Evolutionary conservation across 106 monocot genomes (phyloP).

Genomic region (Vanilla planifolia): DNA sequence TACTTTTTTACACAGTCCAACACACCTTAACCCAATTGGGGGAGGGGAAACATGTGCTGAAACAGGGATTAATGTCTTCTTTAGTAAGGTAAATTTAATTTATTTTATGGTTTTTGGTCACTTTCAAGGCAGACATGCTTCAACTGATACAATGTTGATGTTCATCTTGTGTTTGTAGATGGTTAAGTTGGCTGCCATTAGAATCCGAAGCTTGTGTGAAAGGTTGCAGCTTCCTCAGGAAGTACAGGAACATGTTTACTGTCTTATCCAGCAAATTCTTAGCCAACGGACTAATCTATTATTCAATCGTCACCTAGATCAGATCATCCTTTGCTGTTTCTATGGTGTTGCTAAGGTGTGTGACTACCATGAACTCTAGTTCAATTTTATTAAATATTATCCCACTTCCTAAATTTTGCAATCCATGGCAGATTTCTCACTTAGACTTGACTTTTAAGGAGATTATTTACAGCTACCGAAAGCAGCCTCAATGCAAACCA

Average conservation of each 20-base stretch:
- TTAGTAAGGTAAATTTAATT: conserved; percentile 56
- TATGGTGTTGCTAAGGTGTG: conserved; percentile 88
- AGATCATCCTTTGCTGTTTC: conserved; percentile 87
- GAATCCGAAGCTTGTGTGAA: conserved; percentile 89
- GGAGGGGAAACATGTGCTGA: conserved; percentile 91
- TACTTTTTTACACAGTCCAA: conserved; percentile 54
- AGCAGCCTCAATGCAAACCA: conserved; percentile 86
- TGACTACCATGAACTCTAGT: neutral
- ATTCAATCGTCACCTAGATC: conserved; percentile 96
- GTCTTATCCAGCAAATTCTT: conserved; percentile 78
- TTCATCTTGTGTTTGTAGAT: conserved; percentile 31
- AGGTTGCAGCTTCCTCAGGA: conserved; percentile 68
- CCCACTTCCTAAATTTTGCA: neutral
- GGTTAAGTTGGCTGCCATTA: conserved; percentile 72
- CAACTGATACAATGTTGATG: neutral
- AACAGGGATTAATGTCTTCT: conserved; percentile 79
- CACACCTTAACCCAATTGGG: conserved; percentile 70
- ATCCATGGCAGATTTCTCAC: conserved; percentile 59
- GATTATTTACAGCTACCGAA: conserved; percentile 89
- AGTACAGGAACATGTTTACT: conserved; percentile 62
- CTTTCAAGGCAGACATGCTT: neutral
- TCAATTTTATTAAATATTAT: conserved; percentile 2
- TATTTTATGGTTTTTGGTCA: neutral
- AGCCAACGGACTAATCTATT: conserved; percentile 65
- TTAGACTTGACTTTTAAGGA: conserved; percentile 83